phyloP scores from a whole-genome alignment of 2,329 filamentous ascomycete genomes.

The Cladosporium velox region DNA sequence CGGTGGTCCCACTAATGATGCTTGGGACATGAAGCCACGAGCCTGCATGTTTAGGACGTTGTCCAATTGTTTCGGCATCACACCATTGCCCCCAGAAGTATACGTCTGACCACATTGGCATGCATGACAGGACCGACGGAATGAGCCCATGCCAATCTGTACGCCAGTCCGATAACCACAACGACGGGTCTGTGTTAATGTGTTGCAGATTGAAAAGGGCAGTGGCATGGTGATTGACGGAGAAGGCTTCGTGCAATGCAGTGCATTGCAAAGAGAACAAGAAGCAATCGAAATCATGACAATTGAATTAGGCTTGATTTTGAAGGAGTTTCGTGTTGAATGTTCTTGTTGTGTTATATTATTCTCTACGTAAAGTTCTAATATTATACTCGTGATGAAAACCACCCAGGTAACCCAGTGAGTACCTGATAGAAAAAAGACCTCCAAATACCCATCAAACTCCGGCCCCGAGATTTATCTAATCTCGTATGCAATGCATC shows the following conservation, averaged over 20 bases:
- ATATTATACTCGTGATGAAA: neutral
- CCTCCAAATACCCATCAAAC: neutral
- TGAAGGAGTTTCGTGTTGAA: neutral
- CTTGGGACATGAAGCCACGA: neutral
- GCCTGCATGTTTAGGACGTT: neutral
- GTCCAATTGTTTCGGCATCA: neutral
- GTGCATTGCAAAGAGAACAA: neutral
- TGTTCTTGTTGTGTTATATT: constrained; percentile 6
- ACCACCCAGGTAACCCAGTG: neutral
- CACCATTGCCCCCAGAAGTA: neutral
- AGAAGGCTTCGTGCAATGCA: neutral
- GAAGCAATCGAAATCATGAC: too few species aligned
- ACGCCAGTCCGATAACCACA: neutral
- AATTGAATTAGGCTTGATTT: neutral
- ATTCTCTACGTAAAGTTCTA: constrained; percentile 14
- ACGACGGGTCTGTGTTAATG: neutral
- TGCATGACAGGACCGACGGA: neutral
- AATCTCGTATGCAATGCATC: constrained; percentile 13
- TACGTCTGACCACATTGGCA: neutral
- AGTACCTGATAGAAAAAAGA: neutral
- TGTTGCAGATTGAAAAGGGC: neutral
- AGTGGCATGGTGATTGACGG: neutral
- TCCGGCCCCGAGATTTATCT: neutral
- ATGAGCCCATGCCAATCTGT: neutral
- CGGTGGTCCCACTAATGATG: neutral